Percentiles rank a stretch among this genome's conserved stretches.
Evolutionary conservation across 164 flowering plant genomes (phyloP).

Genomic region (Houttuynia cordata): DNA sequence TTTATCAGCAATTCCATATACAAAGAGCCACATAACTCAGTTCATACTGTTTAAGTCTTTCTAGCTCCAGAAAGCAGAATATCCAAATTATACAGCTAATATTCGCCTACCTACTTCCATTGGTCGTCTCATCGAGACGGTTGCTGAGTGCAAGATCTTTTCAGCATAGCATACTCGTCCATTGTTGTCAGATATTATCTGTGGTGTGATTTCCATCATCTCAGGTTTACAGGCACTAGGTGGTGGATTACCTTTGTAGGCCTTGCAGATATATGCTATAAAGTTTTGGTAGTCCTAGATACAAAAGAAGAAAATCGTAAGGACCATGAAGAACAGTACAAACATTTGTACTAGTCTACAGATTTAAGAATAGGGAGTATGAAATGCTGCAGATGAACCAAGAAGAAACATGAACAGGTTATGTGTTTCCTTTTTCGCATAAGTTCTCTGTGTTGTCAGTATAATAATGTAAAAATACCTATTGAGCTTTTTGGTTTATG

Average conservation of each 20-base stretch:
- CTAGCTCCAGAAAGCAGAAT: neutral
- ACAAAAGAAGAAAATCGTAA: too few relatives aligned
- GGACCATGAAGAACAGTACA: neutral
- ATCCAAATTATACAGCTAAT: neutral
- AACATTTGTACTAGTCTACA: neutral
- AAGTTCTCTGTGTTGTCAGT: too few relatives aligned
- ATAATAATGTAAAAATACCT: too few relatives aligned
- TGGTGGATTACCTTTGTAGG: conserved; percentile 55
- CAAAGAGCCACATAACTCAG: too few relatives aligned
- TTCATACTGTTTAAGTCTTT: too few relatives aligned
- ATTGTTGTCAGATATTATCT: conserved; percentile 6
- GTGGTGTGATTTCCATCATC: conserved; percentile 9
- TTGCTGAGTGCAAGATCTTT: conserved; percentile 4
- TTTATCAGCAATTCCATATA: too few relatives aligned
- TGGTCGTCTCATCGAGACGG: conserved; percentile 13
- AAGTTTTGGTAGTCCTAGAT: conserved; percentile 61
- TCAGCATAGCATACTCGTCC: conserved; percentile 19
- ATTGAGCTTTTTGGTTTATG: too few relatives aligned
- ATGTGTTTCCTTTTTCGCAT: too few relatives aligned
- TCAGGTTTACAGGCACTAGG: conserved; percentile 41
- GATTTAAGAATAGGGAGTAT: neutral
- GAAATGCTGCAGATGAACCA: too few relatives aligned
- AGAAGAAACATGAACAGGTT: too few relatives aligned
- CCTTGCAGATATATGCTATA: conserved; percentile 52
- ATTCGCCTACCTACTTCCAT: conserved; percentile 3